These are phyloP conservation scores for Garcia nutans DNA, from an alignment of 345 rosid species.

Conservation along the genomic window DNA sequence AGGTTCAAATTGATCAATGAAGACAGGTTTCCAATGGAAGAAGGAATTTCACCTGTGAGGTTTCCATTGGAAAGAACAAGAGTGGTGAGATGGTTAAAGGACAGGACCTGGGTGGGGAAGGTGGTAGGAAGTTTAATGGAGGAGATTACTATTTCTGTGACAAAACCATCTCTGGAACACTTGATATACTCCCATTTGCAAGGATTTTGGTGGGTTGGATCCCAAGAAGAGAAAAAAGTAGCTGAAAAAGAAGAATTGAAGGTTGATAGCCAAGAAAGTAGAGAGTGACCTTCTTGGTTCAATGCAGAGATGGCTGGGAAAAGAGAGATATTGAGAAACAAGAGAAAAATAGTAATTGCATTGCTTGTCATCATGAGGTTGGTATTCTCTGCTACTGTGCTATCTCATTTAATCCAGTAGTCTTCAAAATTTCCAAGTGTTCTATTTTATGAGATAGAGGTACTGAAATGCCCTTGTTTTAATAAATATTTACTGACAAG, in stretches of 20 bases:
- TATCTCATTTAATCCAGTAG: conserved; percentile 23
- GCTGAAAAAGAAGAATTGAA: conserved; percentile 52
- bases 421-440: conserved; percentile 9
- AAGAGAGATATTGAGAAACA: conserved; percentile 44
- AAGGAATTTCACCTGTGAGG: conserved; percentile 56
- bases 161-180: conserved; percentile 46
- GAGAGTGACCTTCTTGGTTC: conserved; percentile 68
- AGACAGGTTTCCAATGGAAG: conserved; percentile 48
- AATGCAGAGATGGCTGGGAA: conserved; percentile 45
- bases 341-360: conserved; percentile 41
- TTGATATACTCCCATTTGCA: conserved; percentile 58
- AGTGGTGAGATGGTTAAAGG: conserved; percentile 42
- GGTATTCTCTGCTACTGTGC: conserved; percentile 38
- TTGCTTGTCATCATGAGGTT: conserved; percentile 50
- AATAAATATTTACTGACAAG: conserved; percentile 22
- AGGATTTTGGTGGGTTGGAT: conserved; percentile 50
- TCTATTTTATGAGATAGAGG: conserved; percentile 24
- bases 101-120: conserved; percentile 51
- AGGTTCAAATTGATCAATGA: conserved; percentile 52
- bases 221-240: conserved; percentile 62
- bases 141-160: conserved; percentile 43
- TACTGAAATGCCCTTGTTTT: conserved; percentile 24
- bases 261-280: conserved; percentile 70
- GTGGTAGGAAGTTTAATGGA: conserved; percentile 39
- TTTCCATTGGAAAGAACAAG: conserved; percentile 53